Evolutionary conservation across 768 basidiomycete genomes (phyloP), one percentile per base, ranked within the genome.

Genomic region (Suillus sp.): DNA sequence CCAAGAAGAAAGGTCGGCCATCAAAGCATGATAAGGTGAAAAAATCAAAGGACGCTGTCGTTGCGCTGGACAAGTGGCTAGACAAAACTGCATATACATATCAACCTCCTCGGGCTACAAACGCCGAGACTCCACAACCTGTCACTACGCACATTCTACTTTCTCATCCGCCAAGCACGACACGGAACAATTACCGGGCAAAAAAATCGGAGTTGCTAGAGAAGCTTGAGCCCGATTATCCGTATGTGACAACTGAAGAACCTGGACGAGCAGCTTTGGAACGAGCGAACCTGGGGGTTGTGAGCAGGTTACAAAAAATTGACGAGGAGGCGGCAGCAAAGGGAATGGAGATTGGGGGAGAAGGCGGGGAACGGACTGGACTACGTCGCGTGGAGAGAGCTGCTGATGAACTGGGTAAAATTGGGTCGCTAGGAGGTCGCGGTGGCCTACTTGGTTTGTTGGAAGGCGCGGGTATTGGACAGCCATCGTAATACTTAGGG

Each of bases 1-100:
- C 77, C 38, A 86, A 81, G 72, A 84, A 85, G 71, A 87, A 81
- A 70, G 90, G 90, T 8, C 82, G 90, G 0, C 88, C 88, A 1
- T 80, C 86, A 5, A 87, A 79, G 67, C 81, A 84, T 4, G 89
- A 89, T 53, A 86, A 82, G 71, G 75, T 75, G 4, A 82, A 81
- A 67, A 87, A 82, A 72, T 83, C 83, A 6, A 81, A 82, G 67
- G 76, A 79, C 9, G 80, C 84, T 0, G 68, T 88, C 1, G 77
- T 76, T 4, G 75, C 77, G 4, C 71, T 91, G 65, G 83, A 84
- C 25, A 76, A 74, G 58, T 83, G 83, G 83, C 70, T 86, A 34
- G 78, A 80, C 59, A 77, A 78, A 62, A 78, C 66, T 59, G 69
- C 69, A 16, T 70, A 71, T 54, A 62, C 70, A 3, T 65, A 67